phyloP scores from a whole-genome alignment of 139 green algal species.

The Micractinium sp. region DNA sequence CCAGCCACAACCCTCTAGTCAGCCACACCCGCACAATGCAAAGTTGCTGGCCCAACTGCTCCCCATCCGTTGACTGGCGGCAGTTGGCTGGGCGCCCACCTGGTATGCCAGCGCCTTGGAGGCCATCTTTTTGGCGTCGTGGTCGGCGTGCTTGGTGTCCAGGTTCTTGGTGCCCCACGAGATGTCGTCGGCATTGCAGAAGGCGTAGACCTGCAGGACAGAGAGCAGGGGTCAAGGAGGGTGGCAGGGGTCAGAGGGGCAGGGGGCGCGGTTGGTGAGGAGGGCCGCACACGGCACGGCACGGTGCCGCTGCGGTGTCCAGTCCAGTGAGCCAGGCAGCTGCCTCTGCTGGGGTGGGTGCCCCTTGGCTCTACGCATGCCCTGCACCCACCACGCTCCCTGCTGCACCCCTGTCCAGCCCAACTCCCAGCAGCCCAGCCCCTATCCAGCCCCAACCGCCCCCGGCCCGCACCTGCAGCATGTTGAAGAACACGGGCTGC shows the following conservation, averaged over 20 bases:
- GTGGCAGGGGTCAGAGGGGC: background rate
- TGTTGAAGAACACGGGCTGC: conserved; percentile 55
- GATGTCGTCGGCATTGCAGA: conserved; percentile 57
- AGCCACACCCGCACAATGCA: background rate
- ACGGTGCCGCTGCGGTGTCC: background rate
- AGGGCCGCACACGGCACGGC: background rate
- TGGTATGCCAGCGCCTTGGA: conserved; percentile 36
- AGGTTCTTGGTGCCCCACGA: conserved; percentile 59
- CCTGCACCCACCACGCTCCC: background rate
- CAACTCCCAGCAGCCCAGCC: background rate
- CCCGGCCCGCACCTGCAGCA: conserved; percentile 34
- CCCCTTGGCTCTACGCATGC: too few species aligned
- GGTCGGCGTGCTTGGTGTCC: conserved; percentile 46
- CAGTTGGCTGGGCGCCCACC: background rate
- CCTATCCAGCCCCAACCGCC: background rate
- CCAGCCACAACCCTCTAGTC: too few species aligned
- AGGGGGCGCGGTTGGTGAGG: background rate
- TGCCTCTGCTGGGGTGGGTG: background rate
- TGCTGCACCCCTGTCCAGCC: background rate
- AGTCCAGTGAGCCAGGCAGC: background rate
- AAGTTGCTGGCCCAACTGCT: too few species aligned
- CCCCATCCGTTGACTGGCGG: too few species aligned
- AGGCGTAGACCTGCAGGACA: conserved; percentile 41
- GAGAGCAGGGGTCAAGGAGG: background rate
- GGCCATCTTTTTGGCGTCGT: conserved; percentile 30